Evolutionary conservation across 1,139 yeast species (phyloP).

Genomic region (Geotrichum klebahnii): DNA sequence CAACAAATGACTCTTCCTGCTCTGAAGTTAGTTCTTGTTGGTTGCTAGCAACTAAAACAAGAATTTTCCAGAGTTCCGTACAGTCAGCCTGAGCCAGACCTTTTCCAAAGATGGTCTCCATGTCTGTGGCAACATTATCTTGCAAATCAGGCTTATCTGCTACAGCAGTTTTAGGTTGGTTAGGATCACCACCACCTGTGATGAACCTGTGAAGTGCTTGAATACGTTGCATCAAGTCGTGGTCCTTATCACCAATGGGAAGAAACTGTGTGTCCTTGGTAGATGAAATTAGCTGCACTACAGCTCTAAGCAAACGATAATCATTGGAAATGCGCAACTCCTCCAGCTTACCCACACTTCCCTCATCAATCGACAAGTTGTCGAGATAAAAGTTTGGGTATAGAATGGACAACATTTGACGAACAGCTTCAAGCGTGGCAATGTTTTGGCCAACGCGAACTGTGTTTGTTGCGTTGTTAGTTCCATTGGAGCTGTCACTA

Average conservation of each 20-base stretch:
- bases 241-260: conserved; percentile 30
- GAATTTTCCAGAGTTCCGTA: conserved; percentile 10
- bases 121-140: neutral
- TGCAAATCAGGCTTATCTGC: neutral
- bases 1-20: conserved; percentile 11
- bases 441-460: conserved; percentile 27
- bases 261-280: conserved; percentile 25
- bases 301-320: conserved; percentile 35
- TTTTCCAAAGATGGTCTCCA: neutral
- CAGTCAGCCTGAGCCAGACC: neutral
- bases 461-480: conserved; percentile 15
- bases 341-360: conserved; percentile 34
- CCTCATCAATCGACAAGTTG: conserved; percentile 32
- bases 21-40: neutral
- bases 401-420: conserved; percentile 33
- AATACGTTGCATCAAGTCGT: conserved; percentile 25
- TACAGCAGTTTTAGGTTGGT: neutral
- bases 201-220: conserved; percentile 28
- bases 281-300: conserved; percentile 34
- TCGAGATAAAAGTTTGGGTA: conserved; percentile 28
- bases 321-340: conserved; percentile 38
- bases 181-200: neutral
- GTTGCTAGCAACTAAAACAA: conserved; percentile 3
- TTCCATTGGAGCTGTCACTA: conserved; percentile 13
- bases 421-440: conserved; percentile 38